A percentile compares a stretch with the other conserved stretches of the same genome.
Evolutionary conservation across 805 yeast genomes (phyloP).

Genomic region (Pichia exigua): DNA sequence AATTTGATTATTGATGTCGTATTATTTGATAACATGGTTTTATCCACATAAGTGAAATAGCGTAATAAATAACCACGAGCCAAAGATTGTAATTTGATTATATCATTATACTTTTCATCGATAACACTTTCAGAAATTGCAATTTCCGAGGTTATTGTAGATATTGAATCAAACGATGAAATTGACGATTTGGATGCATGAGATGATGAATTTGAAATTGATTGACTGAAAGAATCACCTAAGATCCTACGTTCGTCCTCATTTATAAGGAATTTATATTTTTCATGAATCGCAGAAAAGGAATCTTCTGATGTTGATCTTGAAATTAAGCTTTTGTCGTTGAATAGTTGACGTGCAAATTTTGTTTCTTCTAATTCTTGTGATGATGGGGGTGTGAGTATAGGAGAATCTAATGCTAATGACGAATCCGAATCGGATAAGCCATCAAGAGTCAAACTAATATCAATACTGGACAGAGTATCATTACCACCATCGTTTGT

Average conservation of each 20-base stretch:
- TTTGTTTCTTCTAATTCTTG: constrained; percentile 8
- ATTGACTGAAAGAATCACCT: neutral
- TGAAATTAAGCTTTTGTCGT: neutral
- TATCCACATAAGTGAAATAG: constrained; percentile 53
- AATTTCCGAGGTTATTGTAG: neutral
- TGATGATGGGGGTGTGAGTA: constrained; percentile 6
- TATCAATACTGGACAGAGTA: neutral
- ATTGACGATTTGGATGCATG: neutral
- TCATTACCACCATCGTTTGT: neutral
- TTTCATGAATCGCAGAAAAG: constrained; percentile 12
- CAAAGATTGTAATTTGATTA: constrained; percentile 51
- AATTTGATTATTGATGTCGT: constrained; percentile 41
- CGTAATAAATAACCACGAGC: constrained; percentile 64
- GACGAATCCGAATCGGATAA: neutral
- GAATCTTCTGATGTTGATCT: constrained; percentile 6
- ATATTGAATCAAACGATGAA: neutral
- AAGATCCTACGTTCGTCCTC: constrained; percentile 18
- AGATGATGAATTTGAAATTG: neutral
- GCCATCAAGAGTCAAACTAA: neutral
- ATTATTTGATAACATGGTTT: constrained; percentile 52
- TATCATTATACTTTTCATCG: constrained; percentile 1
- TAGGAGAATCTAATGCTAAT: neutral
- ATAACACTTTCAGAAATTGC: neutral
- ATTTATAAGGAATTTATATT: constrained; percentile 13
- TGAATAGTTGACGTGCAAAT: constrained; percentile 12